Conservation (phyloP, 257 asterid genomes). For the Ophiorrhiza pumila region DNA sequence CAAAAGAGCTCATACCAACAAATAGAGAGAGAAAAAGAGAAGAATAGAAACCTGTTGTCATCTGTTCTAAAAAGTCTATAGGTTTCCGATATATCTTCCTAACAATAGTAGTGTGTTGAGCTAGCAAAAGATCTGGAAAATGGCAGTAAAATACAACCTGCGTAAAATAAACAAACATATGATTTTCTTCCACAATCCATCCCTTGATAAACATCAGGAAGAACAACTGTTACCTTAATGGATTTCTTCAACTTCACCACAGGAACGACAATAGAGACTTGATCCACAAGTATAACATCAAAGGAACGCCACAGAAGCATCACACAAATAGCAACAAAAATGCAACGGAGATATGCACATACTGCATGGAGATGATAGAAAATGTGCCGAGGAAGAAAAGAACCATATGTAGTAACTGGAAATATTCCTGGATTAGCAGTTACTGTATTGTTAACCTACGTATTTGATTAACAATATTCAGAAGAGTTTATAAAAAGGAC, state of each 20-base stretch:
- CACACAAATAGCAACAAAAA: constrained; percentile 76
- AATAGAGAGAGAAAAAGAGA: not conserved
- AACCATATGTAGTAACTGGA: constrained; percentile 76
- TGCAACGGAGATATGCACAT: constrained; percentile 87
- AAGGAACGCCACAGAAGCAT: constrained; percentile 64
- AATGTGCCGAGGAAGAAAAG: constrained; percentile 80
- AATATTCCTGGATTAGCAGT: constrained; percentile 58
- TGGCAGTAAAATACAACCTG: constrained; percentile 96
- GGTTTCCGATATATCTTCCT: constrained; percentile 87
- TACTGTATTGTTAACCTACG: constrained; percentile 10
- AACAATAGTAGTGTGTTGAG: constrained; percentile 76
- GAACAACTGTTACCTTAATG: constrained; percentile 55
- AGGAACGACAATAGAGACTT: constrained; percentile 80
- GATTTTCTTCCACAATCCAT: constrained; percentile 11
- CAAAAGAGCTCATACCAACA: not conserved
- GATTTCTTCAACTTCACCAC: constrained; percentile 71
- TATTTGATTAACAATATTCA: not conserved
- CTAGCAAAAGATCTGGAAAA: constrained; percentile 88
- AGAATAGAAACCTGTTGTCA: constrained; percentile 66
- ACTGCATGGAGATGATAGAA: constrained; percentile 79
- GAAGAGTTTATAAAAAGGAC: not conserved
- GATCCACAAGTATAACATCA: constrained; percentile 75
- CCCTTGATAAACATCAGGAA: not conserved
- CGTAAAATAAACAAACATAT: constrained; percentile 12
- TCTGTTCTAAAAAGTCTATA: constrained; percentile 76